phyloP scores from a whole-genome alignment of 129 eudicot genomes.

The Flaveria sonorensis region DNA sequence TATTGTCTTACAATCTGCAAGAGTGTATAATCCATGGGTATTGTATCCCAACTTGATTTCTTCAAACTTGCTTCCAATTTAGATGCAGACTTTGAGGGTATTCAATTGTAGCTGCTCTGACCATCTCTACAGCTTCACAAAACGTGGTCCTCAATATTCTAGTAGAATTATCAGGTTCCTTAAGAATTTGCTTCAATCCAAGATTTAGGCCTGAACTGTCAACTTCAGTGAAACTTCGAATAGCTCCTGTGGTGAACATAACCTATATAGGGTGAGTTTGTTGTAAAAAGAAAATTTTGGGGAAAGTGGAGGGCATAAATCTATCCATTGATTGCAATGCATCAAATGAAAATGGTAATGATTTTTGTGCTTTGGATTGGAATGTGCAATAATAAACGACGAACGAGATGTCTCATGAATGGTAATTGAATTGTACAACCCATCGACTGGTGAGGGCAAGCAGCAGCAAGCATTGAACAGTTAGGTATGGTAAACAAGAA shows the following conservation, averaged over 20 bases:
- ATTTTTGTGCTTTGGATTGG: not conserved
- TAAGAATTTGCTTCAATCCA: slow-evolving; percentile 71
- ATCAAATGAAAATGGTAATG: not conserved
- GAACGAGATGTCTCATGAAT: too few species aligned
- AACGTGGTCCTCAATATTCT: slow-evolving; percentile 47
- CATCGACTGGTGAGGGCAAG: too few species aligned
- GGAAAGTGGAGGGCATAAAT: not conserved
- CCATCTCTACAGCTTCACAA: slow-evolving; percentile 65
- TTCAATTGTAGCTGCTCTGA: slow-evolving; percentile 46
- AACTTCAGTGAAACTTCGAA: slow-evolving; percentile 26
- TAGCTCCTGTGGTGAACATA: slow-evolving; percentile 47
- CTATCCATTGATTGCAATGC: not conserved
- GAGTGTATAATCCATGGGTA: slow-evolving; percentile 48
- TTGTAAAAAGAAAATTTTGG: not conserved
- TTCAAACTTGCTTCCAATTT: slow-evolving; percentile 30
- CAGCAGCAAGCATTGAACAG: too few species aligned
- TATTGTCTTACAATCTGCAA: slow-evolving; percentile 61
- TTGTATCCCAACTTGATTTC: slow-evolving; percentile 26
- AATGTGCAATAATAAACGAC: too few species aligned
- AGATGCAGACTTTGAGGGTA: slow-evolving; percentile 31
- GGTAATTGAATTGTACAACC: too few species aligned
- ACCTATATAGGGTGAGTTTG: not conserved
- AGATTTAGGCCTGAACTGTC: slow-evolving; percentile 36
- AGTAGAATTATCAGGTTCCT: slow-evolving; percentile 44
- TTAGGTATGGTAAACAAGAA: too few species aligned